phyloP scores from a whole-genome alignment of 2,329 filamentous ascomycete species.

The Xylaria hypoxylon region DNA sequence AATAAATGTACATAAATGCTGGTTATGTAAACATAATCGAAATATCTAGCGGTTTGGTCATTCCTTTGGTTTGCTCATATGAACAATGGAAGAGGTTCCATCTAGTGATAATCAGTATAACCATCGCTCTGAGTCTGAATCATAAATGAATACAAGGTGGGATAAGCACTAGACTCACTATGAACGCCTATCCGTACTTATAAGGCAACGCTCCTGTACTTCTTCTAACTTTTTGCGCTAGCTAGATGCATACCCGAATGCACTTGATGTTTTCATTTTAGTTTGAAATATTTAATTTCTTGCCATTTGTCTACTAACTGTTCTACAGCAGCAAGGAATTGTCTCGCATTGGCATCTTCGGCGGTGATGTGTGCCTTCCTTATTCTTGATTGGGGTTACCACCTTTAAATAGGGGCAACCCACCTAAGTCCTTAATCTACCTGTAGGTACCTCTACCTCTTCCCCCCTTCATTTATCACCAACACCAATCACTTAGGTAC shows the following conservation, averaged over 20 bases:
- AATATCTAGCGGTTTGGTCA: not conserved
- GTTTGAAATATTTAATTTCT: no score
- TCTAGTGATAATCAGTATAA: not conserved
- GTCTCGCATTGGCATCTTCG: no score
- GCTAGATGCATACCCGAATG: no score
- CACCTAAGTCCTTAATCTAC: not conserved
- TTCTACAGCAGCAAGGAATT: no score
- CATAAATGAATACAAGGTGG: not conserved
- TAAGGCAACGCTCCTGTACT: no score
- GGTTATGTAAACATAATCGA: conserved; percentile 18
- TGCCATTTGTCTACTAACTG: no score
- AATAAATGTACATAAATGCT: conserved; percentile 6
- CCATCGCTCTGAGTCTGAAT: not conserved
- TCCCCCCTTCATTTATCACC: not conserved
- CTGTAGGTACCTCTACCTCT: not conserved
- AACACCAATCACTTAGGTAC: not conserved
- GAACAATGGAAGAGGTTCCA: not conserved
- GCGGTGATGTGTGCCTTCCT: not conserved
- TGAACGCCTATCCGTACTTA: not conserved
- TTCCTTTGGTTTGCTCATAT: not conserved
- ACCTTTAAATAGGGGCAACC: not conserved
- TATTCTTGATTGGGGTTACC: not conserved
- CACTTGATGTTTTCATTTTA: no score
- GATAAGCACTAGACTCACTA: not conserved
- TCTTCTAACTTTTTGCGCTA: no score